These are phyloP conservation scores for Nitzschia inconspicua DNA, from an alignment of 108 stramenopile species.

Conservation along the genomic window DNA sequence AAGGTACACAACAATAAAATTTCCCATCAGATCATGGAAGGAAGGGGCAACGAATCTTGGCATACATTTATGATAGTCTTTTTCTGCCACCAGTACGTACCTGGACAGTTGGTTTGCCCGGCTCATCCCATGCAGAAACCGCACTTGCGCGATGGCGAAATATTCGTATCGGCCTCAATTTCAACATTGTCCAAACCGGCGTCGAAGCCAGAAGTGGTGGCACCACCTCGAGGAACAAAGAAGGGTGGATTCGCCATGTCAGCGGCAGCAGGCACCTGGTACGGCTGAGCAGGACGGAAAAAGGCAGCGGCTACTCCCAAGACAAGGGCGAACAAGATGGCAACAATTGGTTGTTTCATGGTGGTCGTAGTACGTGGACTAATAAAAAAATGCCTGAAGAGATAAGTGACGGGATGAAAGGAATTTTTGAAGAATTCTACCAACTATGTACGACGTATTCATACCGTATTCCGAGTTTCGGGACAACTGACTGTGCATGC, in stretches of 20 bases:
- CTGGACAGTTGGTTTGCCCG: constrained; percentile 80
- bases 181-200: constrained; percentile 45
- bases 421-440: no score
- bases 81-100: neutral
- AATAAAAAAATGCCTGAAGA: no score
- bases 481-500: no score
- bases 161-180: constrained; percentile 45
- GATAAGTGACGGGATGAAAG: no score
- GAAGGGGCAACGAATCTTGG: no score
- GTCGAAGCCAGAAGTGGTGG: neutral
- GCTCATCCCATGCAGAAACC: constrained; percentile 84
- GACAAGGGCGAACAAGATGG: constrained; percentile 25
- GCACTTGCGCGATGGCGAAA: constrained; percentile 64
- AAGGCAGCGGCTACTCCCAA: constrained; percentile 33
- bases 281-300: constrained; percentile 35
- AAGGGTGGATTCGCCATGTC: no score
- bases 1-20: neutral
- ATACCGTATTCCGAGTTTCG: no score
- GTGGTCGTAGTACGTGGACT: neutral
- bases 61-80: neutral
- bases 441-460: no score
- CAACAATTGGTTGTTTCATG: constrained; percentile 15
- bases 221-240: constrained; percentile 9
- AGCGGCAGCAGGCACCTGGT: constrained; percentile 21
- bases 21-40: neutral